A percentile compares a stretch with the other conserved stretches of the same genome.
These are phyloP conservation scores for Tetrapyrgos nigripes DNA, from an alignment of 1,284 basidiomycete genomes.

Conservation along the genomic window DNA sequence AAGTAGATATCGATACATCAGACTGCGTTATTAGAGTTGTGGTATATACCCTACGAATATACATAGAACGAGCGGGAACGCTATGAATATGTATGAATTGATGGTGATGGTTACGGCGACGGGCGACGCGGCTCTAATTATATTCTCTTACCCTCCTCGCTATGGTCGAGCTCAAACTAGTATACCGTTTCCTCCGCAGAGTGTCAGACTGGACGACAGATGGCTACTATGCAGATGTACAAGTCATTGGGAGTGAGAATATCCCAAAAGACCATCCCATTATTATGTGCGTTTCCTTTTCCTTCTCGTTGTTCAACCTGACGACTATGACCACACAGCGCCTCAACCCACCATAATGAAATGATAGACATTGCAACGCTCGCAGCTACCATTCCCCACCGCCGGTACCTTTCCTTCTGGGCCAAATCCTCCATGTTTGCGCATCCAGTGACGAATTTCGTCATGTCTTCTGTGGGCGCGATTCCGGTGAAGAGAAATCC, in stretches of 20 bases:
- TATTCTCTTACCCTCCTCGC: too few species aligned
- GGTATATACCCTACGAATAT: too few species aligned
- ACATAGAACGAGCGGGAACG: too few species aligned
- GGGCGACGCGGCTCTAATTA: too few species aligned
- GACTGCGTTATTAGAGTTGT: too few species aligned
- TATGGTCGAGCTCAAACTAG: constrained; percentile 52
- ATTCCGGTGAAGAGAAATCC: constrained; percentile 73
- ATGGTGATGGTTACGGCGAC: too few species aligned
- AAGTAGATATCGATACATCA: too few species aligned
- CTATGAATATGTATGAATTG: too few species aligned
- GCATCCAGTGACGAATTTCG: constrained; percentile 57
- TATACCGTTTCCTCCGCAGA: constrained; percentile 67
- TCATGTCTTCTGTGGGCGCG: constrained; percentile 74
- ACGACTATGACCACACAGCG: constrained; percentile 37
- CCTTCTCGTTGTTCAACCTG: neutral
- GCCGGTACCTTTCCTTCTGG: constrained; percentile 78
- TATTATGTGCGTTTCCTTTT: constrained; percentile 54
- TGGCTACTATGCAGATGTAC: constrained; percentile 74
- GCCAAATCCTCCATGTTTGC: constrained; percentile 71
- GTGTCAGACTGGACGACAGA: constrained; percentile 70
- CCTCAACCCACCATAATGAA: constrained; percentile 73
- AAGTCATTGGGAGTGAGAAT: constrained; percentile 66
- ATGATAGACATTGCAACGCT: constrained; percentile 60
- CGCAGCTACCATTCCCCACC: constrained; percentile 61
- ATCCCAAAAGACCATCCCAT: constrained; percentile 63